Conservation (phyloP, 2,329 filamentous ascomycete genomes). For the Phaeosphaeriaceae sp. region DNA sequence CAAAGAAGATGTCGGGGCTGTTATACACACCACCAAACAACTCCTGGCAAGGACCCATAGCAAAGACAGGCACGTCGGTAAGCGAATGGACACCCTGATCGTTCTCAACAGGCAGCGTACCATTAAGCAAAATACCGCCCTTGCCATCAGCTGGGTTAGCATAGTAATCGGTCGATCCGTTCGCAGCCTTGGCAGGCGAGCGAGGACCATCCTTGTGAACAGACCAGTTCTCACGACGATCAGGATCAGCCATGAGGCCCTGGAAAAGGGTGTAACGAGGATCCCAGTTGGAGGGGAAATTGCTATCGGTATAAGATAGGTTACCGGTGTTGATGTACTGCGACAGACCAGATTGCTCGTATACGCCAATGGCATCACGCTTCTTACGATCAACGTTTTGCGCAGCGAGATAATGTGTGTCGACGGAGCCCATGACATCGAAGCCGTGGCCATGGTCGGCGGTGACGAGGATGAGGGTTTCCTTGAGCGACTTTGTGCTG, state of each 20-base stretch:
- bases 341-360: conserved; percentile 74
- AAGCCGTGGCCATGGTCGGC: conserved; percentile 92
- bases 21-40: conserved; percentile 73
- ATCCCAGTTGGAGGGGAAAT: conserved; percentile 86
- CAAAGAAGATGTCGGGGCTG: conserved; percentile 77
- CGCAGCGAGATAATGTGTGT: conserved; percentile 75
- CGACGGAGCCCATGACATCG: conserved; percentile 81
- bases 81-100: conserved; percentile 59
- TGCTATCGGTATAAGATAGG: conserved; percentile 71
- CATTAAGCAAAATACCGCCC: conserved; percentile 75
- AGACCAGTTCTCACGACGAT: conserved; percentile 77
- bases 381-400: conserved; percentile 72
- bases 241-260: conserved; percentile 74
- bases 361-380: conserved; percentile 75
- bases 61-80: conserved; percentile 65
- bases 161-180: conserved; percentile 63
- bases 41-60: conserved; percentile 79
- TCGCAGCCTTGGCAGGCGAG: conserved; percentile 62
- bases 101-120: conserved; percentile 70
- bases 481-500: conserved; percentile 69
- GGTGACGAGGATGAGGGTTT: conserved; percentile 80
- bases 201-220: conserved; percentile 72
- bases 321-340: conserved; percentile 73
- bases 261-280: conserved; percentile 81
- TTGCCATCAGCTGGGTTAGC: conserved; percentile 71